phyloP scores from a whole-genome alignment of 78 protist species.

The Dictyostelium discoideum region dicty_2.7 NC_007088.5:4019001-4019500 shows the following conservation, averaged over 20 bases:
- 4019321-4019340: slow-evolving; percentile 11
- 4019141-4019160: slow-evolving; percentile 24
- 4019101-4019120: background rate
- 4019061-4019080: background rate
- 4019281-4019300: slow-evolving; percentile 46
- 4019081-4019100: background rate
- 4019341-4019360: background rate
- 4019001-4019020: slow-evolving; percentile 41
- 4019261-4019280: slow-evolving; percentile 47
- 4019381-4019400: slow-evolving; percentile 12
- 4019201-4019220: slow-evolving; percentile 13
- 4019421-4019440: background rate
- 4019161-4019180: slow-evolving; percentile 52
- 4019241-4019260: background rate
- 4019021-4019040: slow-evolving; percentile 60
- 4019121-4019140: background rate
- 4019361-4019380: slow-evolving; percentile 13
- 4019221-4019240: slow-evolving; percentile 47
- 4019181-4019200: slow-evolving; percentile 7
- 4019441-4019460: background rate
- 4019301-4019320: slow-evolving; percentile 47
- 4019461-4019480: background rate
- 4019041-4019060: background rate
- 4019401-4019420: background rate
- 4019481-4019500: background rate